Evolutionary conservation across 257 asterid species (phyloP), one percentile per base, ranked within the genome.

Genomic region (Salvia hispanica): DNA sequence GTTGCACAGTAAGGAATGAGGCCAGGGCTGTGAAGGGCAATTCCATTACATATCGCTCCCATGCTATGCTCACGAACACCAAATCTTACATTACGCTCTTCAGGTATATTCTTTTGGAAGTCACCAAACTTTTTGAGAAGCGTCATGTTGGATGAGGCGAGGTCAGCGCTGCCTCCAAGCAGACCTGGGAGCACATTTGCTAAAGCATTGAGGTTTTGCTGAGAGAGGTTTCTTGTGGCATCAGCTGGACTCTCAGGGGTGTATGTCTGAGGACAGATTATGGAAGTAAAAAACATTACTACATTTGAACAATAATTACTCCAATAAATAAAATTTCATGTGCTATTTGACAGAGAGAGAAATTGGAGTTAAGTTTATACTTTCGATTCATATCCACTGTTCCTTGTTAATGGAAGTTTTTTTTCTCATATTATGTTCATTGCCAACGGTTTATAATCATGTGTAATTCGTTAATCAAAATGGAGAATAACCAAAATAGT

Each of bases 91-190:
- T 88, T 88, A 9, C 96, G 89, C 63, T 86, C 94, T 80, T 86
- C 96, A 2, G 96, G 94, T 1, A 87, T 82, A 71, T 52, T 69
- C 77, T 84, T 88, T 68, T 91, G 96, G 84, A 86, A 88, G 84
- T 88, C 87, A 3, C 96, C 97, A 34, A 70, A 91, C 74, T 39
- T 74, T 76, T 91, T 91, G 53, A 91, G 85, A 44, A 86, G 91
- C 64, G 96, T 85, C 97, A 86, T 88, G 69, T 88, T 88, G 74
- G 95, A 91, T 25, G 92, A 86, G 62, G 97, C 95, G 25, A 91
- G 95, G 79, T 91, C 96, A 13, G 97, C 97, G 69, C 95, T 88
- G 37, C 97, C 97, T 67, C 96, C 97, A 4, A 88, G 81, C 37
- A 91, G 78, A 70, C 96, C 97, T 9, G 96, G 93, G 46, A 88